Base-by-base conservation (phyloP, 2,329 filamentous ascomycete species). In the Domatiomyces globalis region DNA sequence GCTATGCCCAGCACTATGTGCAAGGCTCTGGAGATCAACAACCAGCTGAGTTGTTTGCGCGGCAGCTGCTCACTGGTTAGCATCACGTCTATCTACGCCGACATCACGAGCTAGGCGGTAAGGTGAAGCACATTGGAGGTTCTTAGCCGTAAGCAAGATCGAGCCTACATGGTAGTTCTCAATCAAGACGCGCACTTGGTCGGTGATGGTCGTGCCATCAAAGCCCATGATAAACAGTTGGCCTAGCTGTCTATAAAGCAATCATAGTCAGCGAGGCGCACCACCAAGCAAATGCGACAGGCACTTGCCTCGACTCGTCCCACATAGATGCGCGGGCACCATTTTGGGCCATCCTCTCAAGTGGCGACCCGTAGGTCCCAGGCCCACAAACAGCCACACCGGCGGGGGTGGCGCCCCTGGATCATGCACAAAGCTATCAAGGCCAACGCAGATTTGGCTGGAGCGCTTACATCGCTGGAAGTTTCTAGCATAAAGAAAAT, bases 11-110 rank as follows among this genome's bases (percentile, higher is more conserved):
- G 90, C 84, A 68, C 94, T 79, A 63, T 87, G 85, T 39, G 92
- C 92, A 63, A 94, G 90, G 48, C 83, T 88, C 68, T 98, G 92
- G 45, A 98, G 75, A 63, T 96, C 88, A 63, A 92, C 84, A 27
- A 95, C 87, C 43, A 96, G 76, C 63, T 78, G 79, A 44, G 90
- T 89, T 29, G 90, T 89, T 63, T 95, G 85, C 65, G 94, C 83
- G 54, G 89, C 90, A 22, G 48, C 17, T 42, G 47, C 10, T 29
- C 27, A 33, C 45, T 45, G 45, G 43, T 49, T 51, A 42, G 43
- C 33, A 48, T 47, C 20, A n/a, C 20, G 39, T 2, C 45, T 12
- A 49, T 44, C 49, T 50, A 43, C 49, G 4, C 4, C 33, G 12
- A 39, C 10, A 39, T 15, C 10, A 39, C 33, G 33, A 39, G 33